Evolutionary conservation across 2,329 filamentous ascomycete species (phyloP).

Genomic region (Sarocladium oryzae): DNA sequence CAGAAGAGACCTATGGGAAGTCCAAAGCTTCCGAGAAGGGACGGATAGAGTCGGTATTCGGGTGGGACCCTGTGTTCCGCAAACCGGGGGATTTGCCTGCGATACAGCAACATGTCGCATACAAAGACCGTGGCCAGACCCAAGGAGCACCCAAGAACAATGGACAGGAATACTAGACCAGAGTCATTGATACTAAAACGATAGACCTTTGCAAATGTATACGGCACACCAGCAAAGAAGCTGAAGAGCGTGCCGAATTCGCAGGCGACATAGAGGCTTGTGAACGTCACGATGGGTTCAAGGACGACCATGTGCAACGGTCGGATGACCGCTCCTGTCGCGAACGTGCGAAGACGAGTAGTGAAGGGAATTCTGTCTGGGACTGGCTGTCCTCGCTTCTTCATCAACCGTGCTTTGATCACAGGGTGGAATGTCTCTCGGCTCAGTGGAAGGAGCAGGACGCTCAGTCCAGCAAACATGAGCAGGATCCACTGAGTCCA

Average conservation of each 20-base stretch:
- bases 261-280: slow-evolving; percentile 42
- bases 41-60: slow-evolving; percentile 51
- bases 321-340: slow-evolving; percentile 37
- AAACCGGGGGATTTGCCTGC: slow-evolving; percentile 24
- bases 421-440: slow-evolving; percentile 54
- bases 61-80: slow-evolving; percentile 35
- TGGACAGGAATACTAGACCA: not conserved
- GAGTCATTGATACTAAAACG: slow-evolving; percentile 33
- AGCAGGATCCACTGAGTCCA: slow-evolving; percentile 48
- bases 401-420: slow-evolving; percentile 31
- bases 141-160: slow-evolving; percentile 9
- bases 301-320: slow-evolving; percentile 53
- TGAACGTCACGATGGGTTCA: slow-evolving; percentile 56
- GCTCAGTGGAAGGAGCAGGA: slow-evolving; percentile 30
- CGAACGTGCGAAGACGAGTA: slow-evolving; percentile 25
- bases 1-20: slow-evolving; percentile 50
- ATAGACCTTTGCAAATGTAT: slow-evolving; percentile 39
- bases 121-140: slow-evolving; percentile 15
- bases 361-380: slow-evolving; percentile 18
- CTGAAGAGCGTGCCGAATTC: slow-evolving; percentile 46
- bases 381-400: slow-evolving; percentile 25
- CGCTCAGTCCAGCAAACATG: slow-evolving; percentile 35
- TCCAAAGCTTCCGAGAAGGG: slow-evolving; percentile 50
- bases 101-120: slow-evolving; percentile 37
- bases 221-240: slow-evolving; percentile 47